Evolutionary conservation across 768 basidiomycete genomes (phyloP), one percentile per base, ranked within the genome.

Genomic region (Suillus bovinus): DNA sequence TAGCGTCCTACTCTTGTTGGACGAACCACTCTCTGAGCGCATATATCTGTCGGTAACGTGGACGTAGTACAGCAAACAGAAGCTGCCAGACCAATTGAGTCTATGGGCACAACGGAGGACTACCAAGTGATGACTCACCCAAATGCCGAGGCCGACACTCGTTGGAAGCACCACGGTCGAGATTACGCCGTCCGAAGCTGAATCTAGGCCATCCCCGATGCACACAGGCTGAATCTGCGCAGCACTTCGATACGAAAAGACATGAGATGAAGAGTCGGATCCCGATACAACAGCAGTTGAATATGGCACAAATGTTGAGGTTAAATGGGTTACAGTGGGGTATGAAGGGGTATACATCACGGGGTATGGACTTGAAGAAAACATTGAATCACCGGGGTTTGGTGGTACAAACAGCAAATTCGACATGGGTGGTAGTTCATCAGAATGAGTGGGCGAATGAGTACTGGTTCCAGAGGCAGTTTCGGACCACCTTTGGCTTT

Each of bases 11-110:
- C 89, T 84, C 82, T 73, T 80, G 83, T 52, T 83, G 85, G 17
- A 87, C 81, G 71, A 93, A 93, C 90, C 90, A 93, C 70, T 91
- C 89, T 69, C 90, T 78, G 54, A 88, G 71, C 22, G 78, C 87
- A 67, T 91, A 93, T 16, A 93, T 70, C 76, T 91, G 87, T 60
- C 89, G 83, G 68, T 85, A 87, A 59, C 82, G 85, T 16, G 90
- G 89, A 44, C 90, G 81, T 24, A 90, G 64, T 52, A 87, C 73
- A 29, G 87, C 90, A 72, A 93, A 93, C 49, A 85, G 64, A 53
- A 87, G 71, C 90, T 91, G 64, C 6, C 49, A 58, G 56, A 29
- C 5, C 20, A 39, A 27, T 27, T 52, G 38, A 55, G 60, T 17
- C 49, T 22, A 29, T 33, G 47, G 44, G 56, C 20, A 29, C 49